Conservation (phyloP, 108 stramenopile genomes). For the Cyclotella cryptica region DNA sequence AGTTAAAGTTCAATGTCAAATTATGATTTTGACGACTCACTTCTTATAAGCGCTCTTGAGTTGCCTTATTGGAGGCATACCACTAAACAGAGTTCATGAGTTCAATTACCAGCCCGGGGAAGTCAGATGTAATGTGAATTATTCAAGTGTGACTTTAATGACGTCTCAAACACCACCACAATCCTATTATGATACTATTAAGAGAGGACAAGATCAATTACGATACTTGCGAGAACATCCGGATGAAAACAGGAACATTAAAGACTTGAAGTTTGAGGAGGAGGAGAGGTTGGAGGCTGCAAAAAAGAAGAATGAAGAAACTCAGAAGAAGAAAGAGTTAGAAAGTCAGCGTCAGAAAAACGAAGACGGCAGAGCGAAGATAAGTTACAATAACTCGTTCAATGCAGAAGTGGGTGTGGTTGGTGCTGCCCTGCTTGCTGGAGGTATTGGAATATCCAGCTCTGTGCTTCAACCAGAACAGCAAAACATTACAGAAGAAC, state of each 20-base stretch:
- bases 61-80: constrained; percentile 82
- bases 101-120: constrained; percentile 75
- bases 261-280: constrained; percentile 49
- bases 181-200: constrained; percentile 32
- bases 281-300: constrained; percentile 33
- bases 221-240: constrained; percentile 36
- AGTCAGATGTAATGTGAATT: constrained; percentile 64
- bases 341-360: constrained; percentile 13
- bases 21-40: not conserved
- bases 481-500: not conserved
- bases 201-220: constrained; percentile 37
- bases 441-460: constrained; percentile 1
- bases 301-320: constrained; percentile 15
- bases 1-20: not conserved
- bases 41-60: constrained; percentile 57
- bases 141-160: constrained; percentile 30
- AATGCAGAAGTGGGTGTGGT: not conserved
- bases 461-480: not conserved
- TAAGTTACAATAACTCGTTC: not conserved
- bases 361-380: not conserved
- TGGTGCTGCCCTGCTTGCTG: constrained; percentile 7
- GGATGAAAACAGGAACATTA: constrained; percentile 35
- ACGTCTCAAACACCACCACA: constrained; percentile 21
- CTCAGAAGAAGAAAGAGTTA: constrained; percentile 6
- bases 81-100: constrained; percentile 69